These are phyloP conservation scores for Naganishia randhawae DNA, from an alignment of 768 basidiomycete genomes.

Conservation along the genomic window DNA sequence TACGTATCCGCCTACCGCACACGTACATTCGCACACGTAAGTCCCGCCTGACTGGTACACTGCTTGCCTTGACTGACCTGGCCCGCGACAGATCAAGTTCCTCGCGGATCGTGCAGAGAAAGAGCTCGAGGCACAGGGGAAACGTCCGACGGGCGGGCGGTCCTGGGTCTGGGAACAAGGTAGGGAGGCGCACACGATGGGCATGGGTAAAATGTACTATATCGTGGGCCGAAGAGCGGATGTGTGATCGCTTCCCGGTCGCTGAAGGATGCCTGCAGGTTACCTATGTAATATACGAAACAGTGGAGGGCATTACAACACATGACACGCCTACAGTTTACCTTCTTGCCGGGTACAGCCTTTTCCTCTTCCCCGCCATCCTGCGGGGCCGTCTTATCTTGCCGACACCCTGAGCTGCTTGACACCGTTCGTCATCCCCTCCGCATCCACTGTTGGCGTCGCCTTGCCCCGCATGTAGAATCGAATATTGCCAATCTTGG, in stretches of 20 bases:
- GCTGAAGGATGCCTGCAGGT: background rate
- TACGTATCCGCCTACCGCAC: slow-evolving; percentile 41
- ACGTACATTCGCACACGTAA: slow-evolving; percentile 36
- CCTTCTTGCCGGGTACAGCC: background rate
- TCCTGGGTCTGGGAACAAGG: slow-evolving; percentile 45
- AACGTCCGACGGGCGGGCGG: slow-evolving; percentile 18
- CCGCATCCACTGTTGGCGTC: background rate
- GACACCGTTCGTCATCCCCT: background rate
- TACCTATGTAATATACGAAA: background rate
- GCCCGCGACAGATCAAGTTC: slow-evolving; percentile 30
- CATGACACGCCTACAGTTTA: background rate
- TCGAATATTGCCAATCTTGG: slow-evolving; percentile 70
- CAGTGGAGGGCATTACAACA: background rate
- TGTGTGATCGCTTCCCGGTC: background rate
- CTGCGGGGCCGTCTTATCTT: background rate
- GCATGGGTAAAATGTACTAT: slow-evolving; percentile 35
- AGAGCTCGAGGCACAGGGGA: slow-evolving; percentile 19
- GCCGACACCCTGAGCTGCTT: background rate
- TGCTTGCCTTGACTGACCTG: slow-evolving; percentile 20
- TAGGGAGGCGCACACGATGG: slow-evolving; percentile 33
- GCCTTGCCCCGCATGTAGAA: slow-evolving; percentile 53
- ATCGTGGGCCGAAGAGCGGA: slow-evolving; percentile 35
- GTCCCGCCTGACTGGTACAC: slow-evolving; percentile 30
- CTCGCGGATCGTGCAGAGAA: slow-evolving; percentile 24
- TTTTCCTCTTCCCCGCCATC: background rate